Evolutionary conservation across 2,329 filamentous ascomycete species (phyloP).

Genomic region (Xylariales sp.): DNA sequence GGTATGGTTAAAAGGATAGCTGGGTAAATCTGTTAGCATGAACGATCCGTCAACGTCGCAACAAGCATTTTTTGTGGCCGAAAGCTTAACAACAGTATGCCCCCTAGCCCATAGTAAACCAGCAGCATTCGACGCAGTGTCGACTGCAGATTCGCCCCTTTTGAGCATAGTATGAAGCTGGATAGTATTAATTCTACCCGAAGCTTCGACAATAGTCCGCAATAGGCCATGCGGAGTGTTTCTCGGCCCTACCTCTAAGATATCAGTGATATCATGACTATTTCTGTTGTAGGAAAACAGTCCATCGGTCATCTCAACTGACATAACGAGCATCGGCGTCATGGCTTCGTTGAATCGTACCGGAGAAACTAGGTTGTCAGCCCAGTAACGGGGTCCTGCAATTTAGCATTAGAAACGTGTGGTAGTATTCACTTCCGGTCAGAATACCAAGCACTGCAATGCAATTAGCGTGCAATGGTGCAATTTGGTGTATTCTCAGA

Average conservation of each 20-base stretch:
- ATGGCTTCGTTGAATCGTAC: conserved; percentile 38
- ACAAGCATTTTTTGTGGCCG: conserved; percentile 10
- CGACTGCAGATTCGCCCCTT: conserved; percentile 26
- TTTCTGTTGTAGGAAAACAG: not conserved
- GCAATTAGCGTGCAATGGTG: too few relatives aligned
- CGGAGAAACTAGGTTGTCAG: conserved; percentile 37
- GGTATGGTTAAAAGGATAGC: conserved; percentile 45
- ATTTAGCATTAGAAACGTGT: conserved; percentile 19
- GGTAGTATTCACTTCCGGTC: too few relatives aligned
- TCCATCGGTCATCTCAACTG: not conserved
- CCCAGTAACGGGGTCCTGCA: conserved; percentile 51
- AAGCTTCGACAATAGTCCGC: conserved; percentile 19
- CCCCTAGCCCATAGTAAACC: conserved; percentile 38
- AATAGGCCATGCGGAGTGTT: conserved; percentile 52
- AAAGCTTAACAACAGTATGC: conserved; percentile 26
- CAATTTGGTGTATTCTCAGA: too few relatives aligned
- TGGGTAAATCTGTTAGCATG: conserved; percentile 42
- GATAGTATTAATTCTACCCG: conserved; percentile 13
- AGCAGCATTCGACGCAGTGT: conserved; percentile 31
- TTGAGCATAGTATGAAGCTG: conserved; percentile 35
- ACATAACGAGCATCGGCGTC: conserved; percentile 21
- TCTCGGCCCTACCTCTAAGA: conserved; percentile 44
- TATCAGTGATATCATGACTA: conserved; percentile 28
- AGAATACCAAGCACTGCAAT: too few relatives aligned
- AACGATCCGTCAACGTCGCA: not conserved